Conservation (phyloP, 2,329 filamentous ascomycete species). For the Colletotrichum lindemuthianum region DNA sequence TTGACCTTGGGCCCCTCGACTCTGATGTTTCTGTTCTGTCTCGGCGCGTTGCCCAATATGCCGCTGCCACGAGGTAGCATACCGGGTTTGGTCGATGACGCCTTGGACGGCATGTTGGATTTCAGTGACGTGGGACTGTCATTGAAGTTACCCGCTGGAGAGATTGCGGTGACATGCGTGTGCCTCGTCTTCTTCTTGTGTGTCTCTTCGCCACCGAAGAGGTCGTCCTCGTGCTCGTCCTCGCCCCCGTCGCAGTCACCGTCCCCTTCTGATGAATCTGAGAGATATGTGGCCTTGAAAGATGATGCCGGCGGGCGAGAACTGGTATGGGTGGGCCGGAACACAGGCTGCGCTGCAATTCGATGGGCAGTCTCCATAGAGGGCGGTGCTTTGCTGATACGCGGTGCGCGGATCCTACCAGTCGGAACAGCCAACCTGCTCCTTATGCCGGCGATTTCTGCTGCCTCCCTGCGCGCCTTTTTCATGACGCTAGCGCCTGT, state of each 20-base stretch:
- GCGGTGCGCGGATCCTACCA: conserved; percentile 49
- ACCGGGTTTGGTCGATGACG: conserved; percentile 1
- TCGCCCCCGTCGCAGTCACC: conserved; percentile 22
- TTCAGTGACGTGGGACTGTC: no score
- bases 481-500: conserved; percentile 64
- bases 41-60: conserved; percentile 27
- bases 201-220: conserved; percentile 26
- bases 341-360: conserved; percentile 52
- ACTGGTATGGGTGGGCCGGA: conserved; percentile 39
- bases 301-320: conserved; percentile 13
- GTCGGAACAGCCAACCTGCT: conserved; percentile 32
- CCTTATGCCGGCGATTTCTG: conserved; percentile 58
- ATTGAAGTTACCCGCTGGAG: background rate
- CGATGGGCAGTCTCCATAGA: conserved; percentile 65
- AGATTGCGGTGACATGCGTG: background rate
- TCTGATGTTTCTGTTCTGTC: conserved; percentile 27
- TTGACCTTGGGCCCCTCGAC: conserved; percentile 23
- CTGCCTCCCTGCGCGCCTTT: conserved; percentile 66
- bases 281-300: conserved; percentile 48
- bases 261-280: conserved; percentile 46
- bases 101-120: background rate
- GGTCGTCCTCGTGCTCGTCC: conserved; percentile 4
- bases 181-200: conserved; percentile 19
- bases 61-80: conserved; percentile 8
- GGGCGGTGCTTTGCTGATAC: conserved; percentile 53